Base-by-base conservation (phyloP, 2,329 filamentous ascomycete genomes). In the Paraphaeosphaeria sporulosa region DNA sequence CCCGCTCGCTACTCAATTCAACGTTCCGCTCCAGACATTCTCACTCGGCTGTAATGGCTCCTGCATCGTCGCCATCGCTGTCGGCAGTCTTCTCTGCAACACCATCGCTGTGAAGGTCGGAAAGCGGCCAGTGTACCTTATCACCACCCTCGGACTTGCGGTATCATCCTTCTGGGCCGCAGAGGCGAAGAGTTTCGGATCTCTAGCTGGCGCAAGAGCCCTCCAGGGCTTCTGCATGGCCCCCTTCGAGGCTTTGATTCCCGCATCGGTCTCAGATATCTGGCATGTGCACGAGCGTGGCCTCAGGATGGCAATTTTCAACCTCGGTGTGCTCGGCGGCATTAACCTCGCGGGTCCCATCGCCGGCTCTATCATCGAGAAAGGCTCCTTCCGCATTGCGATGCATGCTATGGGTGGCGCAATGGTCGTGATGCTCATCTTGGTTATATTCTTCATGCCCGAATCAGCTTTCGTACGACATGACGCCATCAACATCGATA, bases 241-340 rank as follows among this genome's bases (percentile, higher is more conserved):
- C 6, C 69, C 69, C 15, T 69, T 71, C 19, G 69, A 71, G 47
- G 69, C 69, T 5, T 57, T 71, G 27, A 68, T 71, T n/a, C 69
- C 69, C 4, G 59, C 67, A 13, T 71, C 69, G 0, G 63, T 71
- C 19, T 60, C 61, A 54, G 67, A 71, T 36, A 63, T 70, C 15
- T 71, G 66, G 67, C 62, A 71, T 30, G 69, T 70, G 10, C 69
- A 71, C 8, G 67, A 71, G 43, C 64, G 69, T 34, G 69, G 69
- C 1, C 64, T 70, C 15, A 48, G 67, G 36, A 69, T 67, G 66
- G 61, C 69, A 1, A 65, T 71, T 15, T 71, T 71, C 60, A 71
- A 71, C 36, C 62, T 71, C 8, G 67, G 67, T 52, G 62, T 71
- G 4, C 55, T 71, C 4, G 69, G 69, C 34, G 69, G 69, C 4